Evolutionary conservation across 345 rosid genomes (phyloP).

Genomic region (Gossypium thurberi): DNA sequence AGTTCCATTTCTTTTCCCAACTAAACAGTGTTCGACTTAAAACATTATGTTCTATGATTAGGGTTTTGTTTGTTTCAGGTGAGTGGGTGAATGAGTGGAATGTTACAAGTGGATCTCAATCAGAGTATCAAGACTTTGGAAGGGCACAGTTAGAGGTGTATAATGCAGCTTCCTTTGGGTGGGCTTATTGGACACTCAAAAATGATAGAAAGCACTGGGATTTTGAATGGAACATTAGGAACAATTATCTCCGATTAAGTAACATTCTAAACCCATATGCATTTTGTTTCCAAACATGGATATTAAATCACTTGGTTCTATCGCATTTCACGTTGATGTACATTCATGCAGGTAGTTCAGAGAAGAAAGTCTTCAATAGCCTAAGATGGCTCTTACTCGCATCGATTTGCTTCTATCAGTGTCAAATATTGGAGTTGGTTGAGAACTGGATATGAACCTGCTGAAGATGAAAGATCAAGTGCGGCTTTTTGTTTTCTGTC

Average conservation of each 20-base stretch:
- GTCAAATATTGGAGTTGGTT: conserved; percentile 8
- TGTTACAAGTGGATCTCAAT: conserved; percentile 39
- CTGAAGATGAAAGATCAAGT: conserved; percentile 10
- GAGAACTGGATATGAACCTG: neutral
- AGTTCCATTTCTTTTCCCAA: neutral
- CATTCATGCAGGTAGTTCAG: conserved; percentile 35
- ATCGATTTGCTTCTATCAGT: conserved; percentile 23
- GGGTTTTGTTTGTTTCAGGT: conserved; percentile 31
- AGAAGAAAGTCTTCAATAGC: conserved; percentile 19
- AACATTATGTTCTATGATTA: neutral
- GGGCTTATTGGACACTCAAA: conserved; percentile 73
- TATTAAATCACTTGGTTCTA: neutral
- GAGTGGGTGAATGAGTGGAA: conserved; percentile 85
- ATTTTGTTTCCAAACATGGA: neutral
- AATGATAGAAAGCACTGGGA: conserved; percentile 73
- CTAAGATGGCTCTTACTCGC: conserved; percentile 23
- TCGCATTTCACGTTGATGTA: neutral
- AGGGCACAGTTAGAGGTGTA: conserved; percentile 55
- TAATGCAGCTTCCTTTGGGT: conserved; percentile 64
- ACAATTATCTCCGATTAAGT: conserved; percentile 59
- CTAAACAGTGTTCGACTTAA: neutral
- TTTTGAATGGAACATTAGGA: conserved; percentile 64
- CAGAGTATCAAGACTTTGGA: conserved; percentile 60
- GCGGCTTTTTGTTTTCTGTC: neutral
- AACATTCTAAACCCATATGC: conserved; percentile 10